phyloP scores from a whole-genome alignment of 495 filamentous ascomycete genomes.

The Hypoxylon rickii region DNA sequence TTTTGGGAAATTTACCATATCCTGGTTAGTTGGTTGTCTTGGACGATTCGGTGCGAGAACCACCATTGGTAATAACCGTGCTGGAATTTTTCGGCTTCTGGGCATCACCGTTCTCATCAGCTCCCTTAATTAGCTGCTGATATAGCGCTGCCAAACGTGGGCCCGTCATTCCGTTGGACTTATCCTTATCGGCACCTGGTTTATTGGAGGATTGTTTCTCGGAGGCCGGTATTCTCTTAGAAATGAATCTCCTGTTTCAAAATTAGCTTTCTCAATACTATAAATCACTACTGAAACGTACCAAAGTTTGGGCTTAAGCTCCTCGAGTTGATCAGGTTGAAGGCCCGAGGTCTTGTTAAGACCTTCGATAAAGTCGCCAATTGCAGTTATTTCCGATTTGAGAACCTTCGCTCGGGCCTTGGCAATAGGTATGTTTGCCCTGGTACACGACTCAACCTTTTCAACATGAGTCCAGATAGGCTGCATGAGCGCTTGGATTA shows the following conservation, averaged over 20 bases:
- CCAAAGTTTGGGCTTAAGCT: slow-evolving; percentile 53
- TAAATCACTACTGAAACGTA: slow-evolving; percentile 26
- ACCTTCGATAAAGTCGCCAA: slow-evolving; percentile 50
- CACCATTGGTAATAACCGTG: slow-evolving; percentile 31
- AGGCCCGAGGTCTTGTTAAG: slow-evolving; percentile 44
- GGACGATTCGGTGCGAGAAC: slow-evolving; percentile 28
- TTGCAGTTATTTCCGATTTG: slow-evolving; percentile 50
- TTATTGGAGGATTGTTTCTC: slow-evolving; percentile 37
- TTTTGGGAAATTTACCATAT: background rate
- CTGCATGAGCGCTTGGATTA: slow-evolving; percentile 50
- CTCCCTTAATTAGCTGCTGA: slow-evolving; percentile 34
- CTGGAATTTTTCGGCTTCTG: slow-evolving; percentile 31
- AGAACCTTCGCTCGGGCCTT: slow-evolving; percentile 53
- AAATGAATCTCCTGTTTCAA: slow-evolving; percentile 36
- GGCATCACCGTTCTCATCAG: slow-evolving; percentile 31
- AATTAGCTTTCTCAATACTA: slow-evolving; percentile 3
- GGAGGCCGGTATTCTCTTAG: slow-evolving; percentile 40
- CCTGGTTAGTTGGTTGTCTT: slow-evolving; percentile 20
- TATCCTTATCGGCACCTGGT: slow-evolving; percentile 32
- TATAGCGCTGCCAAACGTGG: slow-evolving; percentile 38
- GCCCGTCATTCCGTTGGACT: slow-evolving; percentile 35
- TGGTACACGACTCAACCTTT: slow-evolving; percentile 46
- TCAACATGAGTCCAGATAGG: slow-evolving; percentile 51
- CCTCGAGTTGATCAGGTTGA: slow-evolving; percentile 40
- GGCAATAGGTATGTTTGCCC: slow-evolving; percentile 46